Evolutionary conservation across 2,329 filamentous ascomycete genomes (phyloP), one percentile per base, ranked within the genome.

Genomic region (Scleromitrula shiraiana): DNA sequence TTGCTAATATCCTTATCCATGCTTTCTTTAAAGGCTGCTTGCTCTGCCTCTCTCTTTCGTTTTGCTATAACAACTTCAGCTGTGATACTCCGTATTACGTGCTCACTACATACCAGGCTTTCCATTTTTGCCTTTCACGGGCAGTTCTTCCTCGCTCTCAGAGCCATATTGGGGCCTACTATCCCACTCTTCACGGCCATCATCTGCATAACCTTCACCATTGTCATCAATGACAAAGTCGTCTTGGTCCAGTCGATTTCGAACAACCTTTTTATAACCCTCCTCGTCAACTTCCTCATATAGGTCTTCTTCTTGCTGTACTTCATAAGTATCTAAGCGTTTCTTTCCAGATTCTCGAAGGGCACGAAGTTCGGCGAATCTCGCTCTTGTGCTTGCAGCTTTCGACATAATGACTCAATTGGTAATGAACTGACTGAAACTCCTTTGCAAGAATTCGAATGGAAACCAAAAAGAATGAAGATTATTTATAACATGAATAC

Each of bases 171-270:
- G 73, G 63, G 78, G 71, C 51, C 74, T 74, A 24, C 75, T 72
- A 55, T 83, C 76, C 90, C 91, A 91, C 60, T 97, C 93, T 68
- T 95, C 90, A 47, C 93, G 83, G 52, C 93, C 93, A 63, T 97
- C 93, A 65, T 97, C 91, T 56, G 88, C 91, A 62, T 98, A 98
- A 30, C 93, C 91, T 64, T 91, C 88, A 62, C 91, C 91, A 70
- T 96, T 95, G 70, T 98, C 93, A 71, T 97, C 93, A 51, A 98
- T 90, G 44, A 98, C 91, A 62, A 98, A 98, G 69, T 98, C 93
- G 60, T 98, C 93, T 61, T 95, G 77, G 63, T 97, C 87, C 43
- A 98, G 74, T 39, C 93, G 83, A 48, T 84, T 81, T 35, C 93
- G 80, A 12, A 98, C 89, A 56, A 97, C 84, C 66, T 94, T 94